Evolutionary conservation across 345 rosid species (phyloP).

Genomic region (Murraya koenigii): DNA sequence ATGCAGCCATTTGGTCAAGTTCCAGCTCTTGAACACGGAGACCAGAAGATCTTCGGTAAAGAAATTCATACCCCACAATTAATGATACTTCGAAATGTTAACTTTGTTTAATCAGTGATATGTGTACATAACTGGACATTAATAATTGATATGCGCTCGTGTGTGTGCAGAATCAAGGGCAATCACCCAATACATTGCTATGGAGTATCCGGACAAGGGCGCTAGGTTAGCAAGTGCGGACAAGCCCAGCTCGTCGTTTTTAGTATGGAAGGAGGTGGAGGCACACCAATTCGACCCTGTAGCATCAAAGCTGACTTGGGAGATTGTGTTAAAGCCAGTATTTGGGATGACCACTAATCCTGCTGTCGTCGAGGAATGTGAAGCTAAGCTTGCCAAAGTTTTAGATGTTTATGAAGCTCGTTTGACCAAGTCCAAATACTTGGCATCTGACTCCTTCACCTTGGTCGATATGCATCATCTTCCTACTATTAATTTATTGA

Average conservation of each 20-base stretch:
- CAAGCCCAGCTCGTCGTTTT: conserved; percentile 27
- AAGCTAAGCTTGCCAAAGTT: conserved; percentile 46
- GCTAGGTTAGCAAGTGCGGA: conserved; percentile 40
- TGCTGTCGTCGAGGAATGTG: conserved; percentile 48
- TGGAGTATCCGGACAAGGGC: conserved; percentile 48
- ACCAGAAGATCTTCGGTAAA: conserved; percentile 66
- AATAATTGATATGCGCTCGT: too few relatives aligned
- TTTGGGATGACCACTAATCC: conserved; percentile 45
- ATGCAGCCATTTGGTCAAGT: conserved; percentile 80
- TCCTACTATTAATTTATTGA: conserved; percentile 40
- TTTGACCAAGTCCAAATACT: conserved; percentile 52
- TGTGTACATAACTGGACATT: not conserved
- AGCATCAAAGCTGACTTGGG: conserved; percentile 59
- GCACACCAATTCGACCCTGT: conserved; percentile 59
- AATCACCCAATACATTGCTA: conserved; percentile 56
- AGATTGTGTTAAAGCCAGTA: conserved; percentile 42
- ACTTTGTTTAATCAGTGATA: too few relatives aligned
- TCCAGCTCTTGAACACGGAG: conserved; percentile 72
- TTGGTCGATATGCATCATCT: conserved; percentile 77
- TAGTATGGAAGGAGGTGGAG: conserved; percentile 70
- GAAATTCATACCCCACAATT: not conserved
- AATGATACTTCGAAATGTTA: too few relatives aligned
- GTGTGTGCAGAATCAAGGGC: conserved; percentile 74
- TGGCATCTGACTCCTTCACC: conserved; percentile 62
- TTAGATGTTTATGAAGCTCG: conserved; percentile 68